These are phyloP conservation scores for Xylaria curta DNA, from an alignment of 495 filamentous ascomycete genomes.

Conservation along the genomic window DNA sequence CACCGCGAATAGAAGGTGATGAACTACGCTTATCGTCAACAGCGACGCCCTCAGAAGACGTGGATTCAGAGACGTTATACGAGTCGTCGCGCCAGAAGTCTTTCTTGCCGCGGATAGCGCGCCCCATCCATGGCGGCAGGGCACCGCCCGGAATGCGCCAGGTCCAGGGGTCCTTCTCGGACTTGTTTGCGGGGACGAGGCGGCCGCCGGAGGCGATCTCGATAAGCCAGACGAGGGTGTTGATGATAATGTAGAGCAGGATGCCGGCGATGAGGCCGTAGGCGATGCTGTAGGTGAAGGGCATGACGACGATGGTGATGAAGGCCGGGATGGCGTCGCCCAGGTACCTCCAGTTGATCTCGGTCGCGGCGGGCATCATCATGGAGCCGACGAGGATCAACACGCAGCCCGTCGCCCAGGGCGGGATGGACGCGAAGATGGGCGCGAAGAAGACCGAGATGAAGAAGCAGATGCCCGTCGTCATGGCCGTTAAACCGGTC, in stretches of 20 bases:
- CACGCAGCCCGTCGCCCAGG: slow-evolving; percentile 84
- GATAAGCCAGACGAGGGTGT: slow-evolving; percentile 68
- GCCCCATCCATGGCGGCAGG: slow-evolving; percentile 71
- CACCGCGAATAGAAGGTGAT: slow-evolving; percentile 9
- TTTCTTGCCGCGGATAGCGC: slow-evolving; percentile 66
- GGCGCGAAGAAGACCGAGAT: slow-evolving; percentile 86
- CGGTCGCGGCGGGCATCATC: slow-evolving; percentile 74
- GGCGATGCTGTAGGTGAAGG: slow-evolving; percentile 83
- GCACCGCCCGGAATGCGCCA: slow-evolving; percentile 71
- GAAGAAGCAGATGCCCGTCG: slow-evolving; percentile 81
- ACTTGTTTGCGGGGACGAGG: slow-evolving; percentile 73
- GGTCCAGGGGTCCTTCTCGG: slow-evolving; percentile 75
- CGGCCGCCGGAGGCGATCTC: slow-evolving; percentile 68
- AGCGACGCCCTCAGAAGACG: not conserved
- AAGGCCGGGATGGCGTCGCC: slow-evolving; percentile 83
- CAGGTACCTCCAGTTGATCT: slow-evolving; percentile 85
- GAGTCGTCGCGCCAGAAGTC: slow-evolving; percentile 66
- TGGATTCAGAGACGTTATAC: slow-evolving; percentile 33
- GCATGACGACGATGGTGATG: slow-evolving; percentile 80
- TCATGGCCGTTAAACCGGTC: slow-evolving; percentile 80
- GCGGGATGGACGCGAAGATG: slow-evolving; percentile 83
- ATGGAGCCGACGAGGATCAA: slow-evolving; percentile 80
- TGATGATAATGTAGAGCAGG: slow-evolving; percentile 72
- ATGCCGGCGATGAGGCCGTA: slow-evolving; percentile 81
- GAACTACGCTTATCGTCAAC: slow-evolving; percentile 9